Percentiles rank a stretch among this genome's conserved stretches.
Conservation (phyloP, 2,329 filamentous ascomycete species). For the Xylaria polymorpha region DNA sequence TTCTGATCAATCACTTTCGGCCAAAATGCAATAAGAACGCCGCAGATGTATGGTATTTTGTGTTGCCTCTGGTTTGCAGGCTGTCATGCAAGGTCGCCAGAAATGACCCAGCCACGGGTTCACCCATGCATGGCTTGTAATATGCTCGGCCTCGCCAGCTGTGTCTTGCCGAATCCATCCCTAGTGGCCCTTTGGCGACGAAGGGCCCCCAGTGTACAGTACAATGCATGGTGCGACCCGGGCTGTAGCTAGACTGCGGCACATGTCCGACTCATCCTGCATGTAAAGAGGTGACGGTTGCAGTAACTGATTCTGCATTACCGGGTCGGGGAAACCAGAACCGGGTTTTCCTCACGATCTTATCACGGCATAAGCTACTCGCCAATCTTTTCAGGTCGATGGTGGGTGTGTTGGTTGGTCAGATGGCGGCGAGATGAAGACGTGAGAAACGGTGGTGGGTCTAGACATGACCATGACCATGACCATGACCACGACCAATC, state of each 20-base stretch:
- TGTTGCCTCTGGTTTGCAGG: neutral
- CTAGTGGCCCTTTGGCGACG: slow-evolving; percentile 35
- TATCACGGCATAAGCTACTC: slow-evolving; percentile 21
- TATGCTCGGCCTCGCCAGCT: slow-evolving; percentile 1
- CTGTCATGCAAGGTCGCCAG: slow-evolving; percentile 20
- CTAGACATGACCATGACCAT: neutral
- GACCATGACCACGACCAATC: neutral
- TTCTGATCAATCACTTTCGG: slow-evolving; percentile 7
- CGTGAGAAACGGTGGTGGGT: slow-evolving; percentile 23
- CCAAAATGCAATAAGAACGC: slow-evolving; percentile 12
- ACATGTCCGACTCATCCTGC: slow-evolving; percentile 34
- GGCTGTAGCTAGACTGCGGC: slow-evolving; percentile 29
- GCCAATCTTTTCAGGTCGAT: slow-evolving; percentile 30
- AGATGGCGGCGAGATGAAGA: slow-evolving; percentile 3
- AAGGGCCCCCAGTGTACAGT: slow-evolving; percentile 10
- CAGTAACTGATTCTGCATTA: slow-evolving; percentile 24
- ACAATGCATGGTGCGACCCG: slow-evolving; percentile 23
- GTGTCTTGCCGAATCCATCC: slow-evolving; percentile 33
- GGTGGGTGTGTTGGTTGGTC: neutral
- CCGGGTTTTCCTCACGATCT: slow-evolving; percentile 31
- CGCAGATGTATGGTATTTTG: slow-evolving; percentile 11
- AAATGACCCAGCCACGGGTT: slow-evolving; percentile 13
- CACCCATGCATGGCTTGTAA: slow-evolving; percentile 4
- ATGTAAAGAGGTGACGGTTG: slow-evolving; percentile 26
- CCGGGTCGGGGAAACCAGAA: slow-evolving; percentile 22